Base-by-base conservation (phyloP, 2,329 filamentous ascomycete genomes). In the Aspergillus ruber region DNA sequence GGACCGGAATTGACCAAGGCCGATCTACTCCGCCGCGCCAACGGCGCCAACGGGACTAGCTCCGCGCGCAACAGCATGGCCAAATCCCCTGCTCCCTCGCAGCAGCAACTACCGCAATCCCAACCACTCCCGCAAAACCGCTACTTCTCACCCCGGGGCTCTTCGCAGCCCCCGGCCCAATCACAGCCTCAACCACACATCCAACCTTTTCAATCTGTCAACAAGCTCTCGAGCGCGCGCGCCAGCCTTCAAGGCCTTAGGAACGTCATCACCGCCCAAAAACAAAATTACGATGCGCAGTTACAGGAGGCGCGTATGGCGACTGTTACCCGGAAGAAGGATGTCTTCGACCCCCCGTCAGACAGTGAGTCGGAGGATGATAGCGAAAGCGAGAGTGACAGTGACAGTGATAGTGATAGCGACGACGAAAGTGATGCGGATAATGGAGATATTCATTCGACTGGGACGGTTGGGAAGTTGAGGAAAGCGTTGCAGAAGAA, bases 381-480 rank as follows among this genome's bases (percentile, higher is more conserved):
- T 40, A 52, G 50, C 20, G 42, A 50, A 7, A 54, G 51, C 13
- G 46, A 49, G 2, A 50, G 46, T 21, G 45, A 47, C 3, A 53
- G 52, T 20, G 50, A 56, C 12, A 53, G 50, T 10, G 43, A 51
- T 2, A 56, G 43, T 13, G 46, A 48, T 6, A 46, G 48, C 43
- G 48, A 52, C 15, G 52, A 46, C 44, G 48, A 47, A 4, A 54
- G 44, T 17, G 49, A 50, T 32, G 48, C 42, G 9, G 47, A 57
- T 39, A 48, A 52, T 8, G 59, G 58, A 6, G 58, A 61, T 50
- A 60, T 60, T 29, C 46, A 55, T 42, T 56, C 58, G 5, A 58
- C 47, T 40, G 59, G 59, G 18, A 49, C 36, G 5, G 51, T 55
- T 29, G 39, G 42, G 18, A 57, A 47, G 23, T 40, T 60, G 43